phyloP scores from a whole-genome alignment of 176 grass and related monocot genomes.

The Dactylis glomerata region DNA sequence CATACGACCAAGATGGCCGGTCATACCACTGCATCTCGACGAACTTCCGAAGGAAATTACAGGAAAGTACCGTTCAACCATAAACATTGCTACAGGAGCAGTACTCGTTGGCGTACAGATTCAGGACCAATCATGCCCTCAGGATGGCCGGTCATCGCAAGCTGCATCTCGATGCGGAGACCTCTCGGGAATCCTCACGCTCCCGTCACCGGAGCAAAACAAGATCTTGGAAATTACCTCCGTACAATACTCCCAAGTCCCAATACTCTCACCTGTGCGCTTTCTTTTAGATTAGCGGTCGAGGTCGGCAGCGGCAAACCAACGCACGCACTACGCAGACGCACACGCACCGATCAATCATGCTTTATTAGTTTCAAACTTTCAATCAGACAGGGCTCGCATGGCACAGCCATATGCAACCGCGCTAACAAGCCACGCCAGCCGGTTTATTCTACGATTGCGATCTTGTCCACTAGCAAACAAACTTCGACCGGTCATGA shows the following conservation, averaged over 20 bases:
- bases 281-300: background rate
- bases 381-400: conserved; percentile 16
- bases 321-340: background rate
- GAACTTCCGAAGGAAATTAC: background rate
- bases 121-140: background rate
- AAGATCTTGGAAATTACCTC: background rate
- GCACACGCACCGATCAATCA: background rate
- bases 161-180: conserved; percentile 28
- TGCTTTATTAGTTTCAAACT: too few species aligned
- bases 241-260: background rate
- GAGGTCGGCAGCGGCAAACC: background rate
- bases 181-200: background rate
- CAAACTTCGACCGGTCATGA: background rate
- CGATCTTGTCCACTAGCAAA: conserved; percentile 3
- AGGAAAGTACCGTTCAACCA: background rate
- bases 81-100: background rate
- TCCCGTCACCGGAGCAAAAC: conserved; percentile 21
- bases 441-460: background rate
- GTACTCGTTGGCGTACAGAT: background rate
- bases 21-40: background rate
- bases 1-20: background rate
- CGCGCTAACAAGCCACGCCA: background rate
- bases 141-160: conserved; percentile 15
- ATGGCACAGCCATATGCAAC: conserved; percentile 13
- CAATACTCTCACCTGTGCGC: background rate